A percentile compares a stretch with the other conserved stretches of the same genome.
Evolutionary conservation across 208 protist genomes (phyloP).

Genomic region (Trichomonas gallinae): DNA sequence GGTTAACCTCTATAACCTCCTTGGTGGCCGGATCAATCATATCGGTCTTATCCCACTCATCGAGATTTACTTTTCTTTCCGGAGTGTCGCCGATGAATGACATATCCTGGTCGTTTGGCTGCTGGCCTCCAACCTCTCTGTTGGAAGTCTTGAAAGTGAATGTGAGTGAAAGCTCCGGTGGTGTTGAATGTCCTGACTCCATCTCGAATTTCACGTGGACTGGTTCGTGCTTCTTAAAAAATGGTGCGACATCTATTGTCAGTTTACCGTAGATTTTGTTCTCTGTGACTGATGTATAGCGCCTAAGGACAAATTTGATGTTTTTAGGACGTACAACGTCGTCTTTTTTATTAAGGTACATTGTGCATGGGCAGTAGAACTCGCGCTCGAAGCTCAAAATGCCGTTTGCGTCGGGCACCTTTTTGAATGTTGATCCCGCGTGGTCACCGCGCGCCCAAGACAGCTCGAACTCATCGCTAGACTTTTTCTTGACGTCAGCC

Average conservation of each 20-base stretch:
- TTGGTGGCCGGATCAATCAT: background rate
- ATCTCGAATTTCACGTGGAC: background rate
- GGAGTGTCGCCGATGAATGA: background rate
- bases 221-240: background rate
- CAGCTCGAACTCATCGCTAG: background rate
- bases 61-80: background rate
- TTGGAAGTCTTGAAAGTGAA: background rate
- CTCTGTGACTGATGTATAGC: background rate
- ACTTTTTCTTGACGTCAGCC: background rate
- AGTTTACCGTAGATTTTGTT: conserved; percentile 12
- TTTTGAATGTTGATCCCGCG: background rate
- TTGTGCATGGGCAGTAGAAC: background rate
- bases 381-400: background rate
- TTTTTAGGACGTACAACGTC: background rate
- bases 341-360: background rate
- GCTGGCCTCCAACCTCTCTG: background rate
- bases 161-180: background rate
- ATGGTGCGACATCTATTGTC: background rate
- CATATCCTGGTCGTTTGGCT: background rate
- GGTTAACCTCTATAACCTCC: background rate
- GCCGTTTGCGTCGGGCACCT: background rate
- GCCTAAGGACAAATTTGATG: background rate
- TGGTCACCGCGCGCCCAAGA: background rate
- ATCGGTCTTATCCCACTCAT: background rate
- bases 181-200: background rate